A percentile compares a stretch with the other conserved stretches of the same genome.
These are phyloP conservation scores for Salvia splendens DNA, from an alignment of 257 asterid genomes.

Conservation along the genomic window DNA sequence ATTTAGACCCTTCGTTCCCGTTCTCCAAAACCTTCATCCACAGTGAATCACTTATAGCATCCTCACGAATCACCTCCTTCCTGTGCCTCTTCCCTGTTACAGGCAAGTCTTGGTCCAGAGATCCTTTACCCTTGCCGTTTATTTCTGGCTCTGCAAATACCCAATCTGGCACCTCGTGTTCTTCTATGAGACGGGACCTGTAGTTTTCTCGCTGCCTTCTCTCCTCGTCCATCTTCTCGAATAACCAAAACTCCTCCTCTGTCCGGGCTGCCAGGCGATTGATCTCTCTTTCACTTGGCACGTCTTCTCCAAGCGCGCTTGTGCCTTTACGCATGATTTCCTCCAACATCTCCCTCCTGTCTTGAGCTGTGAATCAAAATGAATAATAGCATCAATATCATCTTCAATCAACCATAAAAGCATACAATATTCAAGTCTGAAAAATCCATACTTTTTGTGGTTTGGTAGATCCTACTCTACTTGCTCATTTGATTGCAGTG, in stretches of 20 bases:
- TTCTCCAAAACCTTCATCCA: constrained; percentile 75
- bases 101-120: constrained; percentile 48
- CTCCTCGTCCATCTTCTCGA: constrained; percentile 97
- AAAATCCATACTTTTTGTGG: no score
- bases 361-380: constrained; percentile 71
- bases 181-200: constrained; percentile 92
- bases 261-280: constrained; percentile 95
- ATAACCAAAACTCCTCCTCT: constrained; percentile 90
- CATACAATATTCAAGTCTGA: neutral
- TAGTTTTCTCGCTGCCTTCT: constrained; percentile 81
- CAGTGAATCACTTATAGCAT: constrained; percentile 63
- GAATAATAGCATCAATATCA: constrained; percentile 10
- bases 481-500: neutral
- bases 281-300: constrained; percentile 97
- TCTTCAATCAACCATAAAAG: constrained; percentile 10
- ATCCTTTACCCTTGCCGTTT: constrained; percentile 60
- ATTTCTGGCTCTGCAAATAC: constrained; percentile 59
- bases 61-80: constrained; percentile 78
- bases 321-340: constrained; percentile 96
- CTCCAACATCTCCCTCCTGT: constrained; percentile 86
- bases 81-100: constrained; percentile 83
- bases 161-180: constrained; percentile 98
- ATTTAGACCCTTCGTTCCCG: constrained; percentile 51
- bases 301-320: constrained; percentile 86
- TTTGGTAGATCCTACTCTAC: neutral